Evolutionary conservation across 2,329 filamentous ascomycete genomes (phyloP).

Genomic region (Penicillium rolfsii): DNA sequence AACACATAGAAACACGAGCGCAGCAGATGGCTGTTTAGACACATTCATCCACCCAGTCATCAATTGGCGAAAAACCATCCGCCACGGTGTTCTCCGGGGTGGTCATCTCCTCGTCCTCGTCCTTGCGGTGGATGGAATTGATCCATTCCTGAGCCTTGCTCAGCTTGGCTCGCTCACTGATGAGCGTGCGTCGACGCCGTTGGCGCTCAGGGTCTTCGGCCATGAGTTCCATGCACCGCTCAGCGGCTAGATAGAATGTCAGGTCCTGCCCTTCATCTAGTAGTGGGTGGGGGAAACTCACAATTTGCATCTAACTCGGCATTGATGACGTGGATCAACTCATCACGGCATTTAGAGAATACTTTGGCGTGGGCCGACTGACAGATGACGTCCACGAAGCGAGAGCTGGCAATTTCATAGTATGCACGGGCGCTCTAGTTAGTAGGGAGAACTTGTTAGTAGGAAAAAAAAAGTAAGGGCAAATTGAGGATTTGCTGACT

Average conservation of each 20-base stretch:
- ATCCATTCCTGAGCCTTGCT: slow-evolving; percentile 41
- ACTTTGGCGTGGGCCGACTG: slow-evolving; percentile 43
- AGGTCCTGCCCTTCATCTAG: background rate
- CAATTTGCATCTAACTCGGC: slow-evolving; percentile 36
- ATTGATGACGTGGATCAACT: slow-evolving; percentile 38
- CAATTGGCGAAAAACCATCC: background rate
- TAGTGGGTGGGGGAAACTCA: slow-evolving; percentile 21
- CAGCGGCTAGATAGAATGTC: slow-evolving; percentile 31
- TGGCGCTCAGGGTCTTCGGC: slow-evolving; percentile 43
- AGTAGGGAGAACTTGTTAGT: slow-evolving; percentile 6
- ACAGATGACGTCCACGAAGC: slow-evolving; percentile 46
- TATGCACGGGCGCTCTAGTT: slow-evolving; percentile 43
- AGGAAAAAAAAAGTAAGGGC: background rate
- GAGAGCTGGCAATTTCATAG: slow-evolving; percentile 44
- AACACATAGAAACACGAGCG: background rate
- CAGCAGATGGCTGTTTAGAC: background rate
- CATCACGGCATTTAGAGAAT: slow-evolving; percentile 40
- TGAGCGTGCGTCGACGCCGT: slow-evolving; percentile 34
- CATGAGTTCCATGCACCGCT: slow-evolving; percentile 43
- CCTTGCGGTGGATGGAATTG: slow-evolving; percentile 7
- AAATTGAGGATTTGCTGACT: slow-evolving; percentile 14
- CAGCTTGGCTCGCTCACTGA: slow-evolving; percentile 40
- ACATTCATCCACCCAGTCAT: background rate
- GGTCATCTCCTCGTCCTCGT: slow-evolving; percentile 9
- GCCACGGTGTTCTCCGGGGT: background rate